Base-by-base conservation (phyloP, 139 green algal species). In the Pleodorina starrii region DNA sequence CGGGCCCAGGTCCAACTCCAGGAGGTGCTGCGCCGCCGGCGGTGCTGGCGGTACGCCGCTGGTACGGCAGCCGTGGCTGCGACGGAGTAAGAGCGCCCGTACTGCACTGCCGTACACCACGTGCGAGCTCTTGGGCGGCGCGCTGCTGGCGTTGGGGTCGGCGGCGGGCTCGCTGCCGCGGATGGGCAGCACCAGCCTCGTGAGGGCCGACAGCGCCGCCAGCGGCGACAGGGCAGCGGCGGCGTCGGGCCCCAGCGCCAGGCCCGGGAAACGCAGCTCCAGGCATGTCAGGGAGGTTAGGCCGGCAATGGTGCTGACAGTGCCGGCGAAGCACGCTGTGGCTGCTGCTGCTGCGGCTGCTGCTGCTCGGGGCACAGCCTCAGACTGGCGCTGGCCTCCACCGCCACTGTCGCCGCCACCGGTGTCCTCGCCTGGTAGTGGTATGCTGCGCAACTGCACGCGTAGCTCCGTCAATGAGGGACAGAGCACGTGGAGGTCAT, bases 1-100 rank as follows among this genome's bases (percentile, higher is more conserved):
- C 0, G 7, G 44, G 0, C 81, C 57, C 27, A 87, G 63, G 50
- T 87, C 81, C 1, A 87, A 42, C 50, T 87, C 81, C 43, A 77
- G 14, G 32, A 84, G 46, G 48, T 50, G 76, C 27, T 19, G 17
- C 10, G 76, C n/a, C 1, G 32, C 1, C 1, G 74, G 11, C 25
- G 74, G n/a, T 21, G 40, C 6, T n/a, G 57, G 12, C 57, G 57
- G 57, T 10, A 10, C 57, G 57, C 21, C n/a, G 32, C 29, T 17
- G n/a, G n/a, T n/a, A n/a, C n/a, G n/a, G n/a, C n/a, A n/a, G n/a
- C n/a, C n/a, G n/a, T n/a, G n/a, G n/a, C n/a, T 66, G 29, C 54
- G 54, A 25, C 27, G n/a, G 3, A 44, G 75, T 16, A 38, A 32
- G 36, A 72, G 50, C 32, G 35, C 3, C 35, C 21, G 16, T n/a